Evolutionary conservation across 2,329 filamentous ascomycete genomes (phyloP).

Genomic region (Alternaria sp.): DNA sequence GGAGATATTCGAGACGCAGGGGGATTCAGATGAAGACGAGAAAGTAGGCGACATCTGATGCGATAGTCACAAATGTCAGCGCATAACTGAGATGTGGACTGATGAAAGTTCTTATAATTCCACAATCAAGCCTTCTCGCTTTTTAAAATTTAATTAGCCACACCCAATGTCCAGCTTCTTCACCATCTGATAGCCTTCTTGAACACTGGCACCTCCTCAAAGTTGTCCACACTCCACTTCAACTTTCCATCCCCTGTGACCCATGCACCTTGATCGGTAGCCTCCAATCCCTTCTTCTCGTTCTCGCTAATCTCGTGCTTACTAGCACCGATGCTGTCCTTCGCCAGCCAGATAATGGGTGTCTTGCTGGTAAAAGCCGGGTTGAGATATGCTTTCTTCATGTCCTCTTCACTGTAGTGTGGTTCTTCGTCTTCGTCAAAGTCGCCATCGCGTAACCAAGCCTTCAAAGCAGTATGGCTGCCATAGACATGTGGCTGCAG

Average conservation of each 20-base stretch:
- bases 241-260: constrained; percentile 42
- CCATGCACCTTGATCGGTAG: constrained; percentile 48
- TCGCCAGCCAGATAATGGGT: constrained; percentile 48
- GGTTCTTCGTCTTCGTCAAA: constrained; percentile 45
- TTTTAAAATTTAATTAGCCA: not conserved
- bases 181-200: constrained; percentile 44
- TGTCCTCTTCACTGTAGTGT: constrained; percentile 44
- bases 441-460: constrained; percentile 45
- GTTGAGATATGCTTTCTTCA: constrained; percentile 49
- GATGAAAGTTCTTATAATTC: not conserved
- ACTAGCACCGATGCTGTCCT: constrained; percentile 45
- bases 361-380: constrained; percentile 47
- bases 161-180: not conserved
- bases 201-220: constrained; percentile 47
- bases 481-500: constrained; percentile 50
- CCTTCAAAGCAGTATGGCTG: constrained; percentile 45
- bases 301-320: constrained; percentile 45
- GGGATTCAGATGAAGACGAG: not conserved
- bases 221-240: constrained; percentile 44
- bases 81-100: not conserved
- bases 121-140: not conserved
- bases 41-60: not conserved
- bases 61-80: not conserved
- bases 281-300: constrained; percentile 38
- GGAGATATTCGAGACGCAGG: constrained; percentile 25